Evolutionary conservation across 345 rosid species (phyloP).

Genomic region (Salix koriyanagi): DNA sequence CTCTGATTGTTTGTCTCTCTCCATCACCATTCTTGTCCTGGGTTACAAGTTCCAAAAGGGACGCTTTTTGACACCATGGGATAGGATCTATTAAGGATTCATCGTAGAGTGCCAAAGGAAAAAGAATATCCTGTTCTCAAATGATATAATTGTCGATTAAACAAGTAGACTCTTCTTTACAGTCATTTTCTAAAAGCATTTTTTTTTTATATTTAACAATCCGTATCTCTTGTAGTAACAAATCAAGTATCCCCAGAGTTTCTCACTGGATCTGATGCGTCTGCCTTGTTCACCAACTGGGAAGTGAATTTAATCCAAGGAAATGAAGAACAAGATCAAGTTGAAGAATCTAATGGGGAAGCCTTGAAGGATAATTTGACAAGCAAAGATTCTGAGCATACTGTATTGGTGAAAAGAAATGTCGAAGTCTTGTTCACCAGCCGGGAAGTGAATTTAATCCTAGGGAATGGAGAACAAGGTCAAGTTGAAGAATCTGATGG

Average conservation of each 20-base stretch:
- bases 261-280: not conserved
- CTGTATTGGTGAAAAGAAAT: conserved; percentile 1
- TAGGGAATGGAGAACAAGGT: not conserved
- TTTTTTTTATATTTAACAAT: not conserved
- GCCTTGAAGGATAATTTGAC: not conserved
- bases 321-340: not conserved
- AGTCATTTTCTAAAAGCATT: not conserved
- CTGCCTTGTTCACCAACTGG: conserved; percentile 4
- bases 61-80: not conserved
- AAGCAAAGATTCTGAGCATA: not conserved
- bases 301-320: conserved; percentile 15
- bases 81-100: not conserved
- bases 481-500: not conserved
- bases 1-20: no score
- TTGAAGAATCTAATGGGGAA: not conserved
- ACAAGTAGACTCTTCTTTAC: not conserved
- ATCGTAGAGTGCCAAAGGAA: not conserved
- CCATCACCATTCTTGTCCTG: no score
- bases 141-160: not conserved
- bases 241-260: not conserved
- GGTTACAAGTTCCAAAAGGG: not conserved
- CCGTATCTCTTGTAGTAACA: not conserved
- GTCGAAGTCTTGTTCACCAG: not conserved
- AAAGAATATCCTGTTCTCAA: not conserved
- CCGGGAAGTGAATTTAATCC: not conserved